A percentile compares a stretch with the other conserved stretches of the same genome.
Conservation (phyloP, 495 filamentous ascomycete genomes). For the Neurospora hispaniola region DNA sequence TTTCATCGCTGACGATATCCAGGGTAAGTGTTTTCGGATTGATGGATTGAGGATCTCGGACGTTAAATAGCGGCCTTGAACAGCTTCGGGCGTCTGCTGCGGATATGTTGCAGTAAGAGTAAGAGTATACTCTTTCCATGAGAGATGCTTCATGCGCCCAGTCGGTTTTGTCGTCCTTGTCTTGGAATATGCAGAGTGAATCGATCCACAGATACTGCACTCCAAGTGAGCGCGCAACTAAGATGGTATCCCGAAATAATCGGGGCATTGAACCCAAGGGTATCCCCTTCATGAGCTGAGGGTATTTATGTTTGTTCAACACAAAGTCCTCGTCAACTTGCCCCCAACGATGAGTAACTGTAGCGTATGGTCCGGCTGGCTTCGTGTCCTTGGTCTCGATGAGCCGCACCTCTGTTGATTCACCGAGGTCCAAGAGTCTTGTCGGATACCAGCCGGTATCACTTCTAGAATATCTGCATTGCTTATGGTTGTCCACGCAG, state of each 20-base stretch:
- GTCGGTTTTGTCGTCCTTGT: neutral
- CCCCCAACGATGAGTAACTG: conserved; percentile 1
- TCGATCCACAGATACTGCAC: neutral
- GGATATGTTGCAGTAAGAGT: conserved; percentile 1
- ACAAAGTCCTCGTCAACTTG: neutral
- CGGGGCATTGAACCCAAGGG: neutral
- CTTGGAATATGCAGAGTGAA: neutral
- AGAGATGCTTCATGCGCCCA: neutral
- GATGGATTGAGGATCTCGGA: neutral
- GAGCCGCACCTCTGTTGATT: neutral
- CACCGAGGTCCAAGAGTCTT: neutral
- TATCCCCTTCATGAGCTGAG: neutral
- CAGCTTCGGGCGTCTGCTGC: neutral
- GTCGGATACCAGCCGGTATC: neutral
- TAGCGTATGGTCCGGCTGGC: neutral
- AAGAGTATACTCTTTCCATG: neutral
- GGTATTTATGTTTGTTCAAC: neutral
- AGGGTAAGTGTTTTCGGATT: neutral
- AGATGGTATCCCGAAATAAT: neutral
- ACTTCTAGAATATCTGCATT: neutral
- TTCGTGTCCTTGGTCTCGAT: neutral
- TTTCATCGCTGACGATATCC: neutral
- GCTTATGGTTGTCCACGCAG: neutral
- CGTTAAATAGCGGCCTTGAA: neutral
- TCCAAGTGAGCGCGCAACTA: neutral